A percentile compares a stretch with the other conserved stretches of the same genome.
These are phyloP conservation scores for Discostella stelligeroides DNA, from an alignment of 108 stramenopile species.

Conservation along the genomic window DNA sequence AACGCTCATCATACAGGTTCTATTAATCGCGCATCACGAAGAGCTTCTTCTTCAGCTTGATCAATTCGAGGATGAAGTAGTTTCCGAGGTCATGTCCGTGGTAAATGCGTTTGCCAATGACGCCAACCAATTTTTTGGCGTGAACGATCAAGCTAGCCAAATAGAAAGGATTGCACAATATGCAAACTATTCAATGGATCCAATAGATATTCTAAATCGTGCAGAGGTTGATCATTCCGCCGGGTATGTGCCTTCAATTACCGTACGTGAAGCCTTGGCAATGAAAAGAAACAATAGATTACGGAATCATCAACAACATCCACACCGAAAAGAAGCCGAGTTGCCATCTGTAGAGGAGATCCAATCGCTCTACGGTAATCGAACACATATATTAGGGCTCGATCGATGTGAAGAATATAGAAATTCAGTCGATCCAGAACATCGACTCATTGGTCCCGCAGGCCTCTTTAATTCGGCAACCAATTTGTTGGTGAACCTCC, in stretches of 20 bases:
- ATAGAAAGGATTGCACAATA: background rate
- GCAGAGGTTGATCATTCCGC: constrained; percentile 29
- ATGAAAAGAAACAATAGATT: background rate
- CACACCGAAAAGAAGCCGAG: constrained; percentile 16
- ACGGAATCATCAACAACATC: background rate
- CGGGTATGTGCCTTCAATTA: constrained; percentile 31
- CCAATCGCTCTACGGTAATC: constrained; percentile 58
- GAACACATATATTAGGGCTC: constrained; percentile 66
- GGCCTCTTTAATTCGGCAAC: constrained; percentile 52
- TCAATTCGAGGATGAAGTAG: constrained; percentile 9
- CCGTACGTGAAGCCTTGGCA: background rate
- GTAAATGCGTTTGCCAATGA: constrained; percentile 10
- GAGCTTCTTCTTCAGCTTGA: constrained; percentile 13
- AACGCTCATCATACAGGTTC: constrained; percentile 25
- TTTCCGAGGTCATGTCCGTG: constrained; percentile 13
- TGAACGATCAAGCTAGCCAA: background rate
- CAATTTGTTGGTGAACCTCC: constrained; percentile 40
- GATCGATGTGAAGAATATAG: constrained; percentile 71
- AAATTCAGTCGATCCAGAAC: constrained; percentile 38
- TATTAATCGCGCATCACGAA: constrained; percentile 26
- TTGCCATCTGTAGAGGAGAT: constrained; percentile 54
- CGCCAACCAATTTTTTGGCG: background rate
- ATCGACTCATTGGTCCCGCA: constrained; percentile 62
- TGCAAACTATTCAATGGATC: constrained; percentile 15
- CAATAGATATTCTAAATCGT: constrained; percentile 39